phyloP scores from a whole-genome alignment of 192 early-diverging fungal species.

The Dimargaris xerosporica region DNA sequence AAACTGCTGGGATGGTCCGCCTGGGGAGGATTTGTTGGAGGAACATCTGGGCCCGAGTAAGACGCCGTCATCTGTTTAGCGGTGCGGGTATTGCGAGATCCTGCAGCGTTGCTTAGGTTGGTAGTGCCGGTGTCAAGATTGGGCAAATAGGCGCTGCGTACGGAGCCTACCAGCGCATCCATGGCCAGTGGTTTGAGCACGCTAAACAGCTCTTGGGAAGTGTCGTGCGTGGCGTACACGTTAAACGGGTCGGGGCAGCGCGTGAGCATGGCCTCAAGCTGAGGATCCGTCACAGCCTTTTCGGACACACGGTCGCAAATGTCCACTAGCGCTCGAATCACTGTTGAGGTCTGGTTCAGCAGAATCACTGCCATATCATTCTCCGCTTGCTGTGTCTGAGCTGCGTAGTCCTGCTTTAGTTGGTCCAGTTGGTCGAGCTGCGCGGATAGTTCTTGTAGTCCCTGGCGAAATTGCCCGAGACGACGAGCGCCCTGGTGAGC shows the following conservation, averaged over 20 bases:
- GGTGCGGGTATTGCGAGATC: no score
- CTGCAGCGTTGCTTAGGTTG: no score
- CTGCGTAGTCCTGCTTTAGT: conserved; percentile 7
- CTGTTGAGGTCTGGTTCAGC: neutral
- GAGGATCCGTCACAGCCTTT: conserved; percentile 7
- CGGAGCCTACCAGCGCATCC: neutral
- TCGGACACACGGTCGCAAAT: conserved; percentile 7
- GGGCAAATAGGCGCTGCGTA: neutral
- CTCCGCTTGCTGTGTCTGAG: neutral
- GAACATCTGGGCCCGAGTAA: no score
- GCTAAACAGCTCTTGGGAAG: conserved; percentile 1
- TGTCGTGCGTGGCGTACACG: conserved; percentile 1
- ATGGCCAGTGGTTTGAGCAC: conserved; percentile 9
- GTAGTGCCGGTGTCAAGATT: no score
- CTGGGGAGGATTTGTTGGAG: no score
- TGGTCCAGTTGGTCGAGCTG: conserved; percentile 7
- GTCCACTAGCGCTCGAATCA: conserved; percentile 1
- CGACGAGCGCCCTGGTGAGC: conserved; percentile 6
- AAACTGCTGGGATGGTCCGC: no score
- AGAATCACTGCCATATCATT: neutral
- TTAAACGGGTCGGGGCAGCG: conserved; percentile 8
- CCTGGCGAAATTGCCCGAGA: conserved; percentile 4
- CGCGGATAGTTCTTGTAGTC: neutral
- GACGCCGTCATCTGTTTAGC: no score
- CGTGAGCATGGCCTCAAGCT: neutral